Evolutionary conservation across 106 monocot genomes (phyloP).

Genomic region (Triglochin maritima): DNA sequence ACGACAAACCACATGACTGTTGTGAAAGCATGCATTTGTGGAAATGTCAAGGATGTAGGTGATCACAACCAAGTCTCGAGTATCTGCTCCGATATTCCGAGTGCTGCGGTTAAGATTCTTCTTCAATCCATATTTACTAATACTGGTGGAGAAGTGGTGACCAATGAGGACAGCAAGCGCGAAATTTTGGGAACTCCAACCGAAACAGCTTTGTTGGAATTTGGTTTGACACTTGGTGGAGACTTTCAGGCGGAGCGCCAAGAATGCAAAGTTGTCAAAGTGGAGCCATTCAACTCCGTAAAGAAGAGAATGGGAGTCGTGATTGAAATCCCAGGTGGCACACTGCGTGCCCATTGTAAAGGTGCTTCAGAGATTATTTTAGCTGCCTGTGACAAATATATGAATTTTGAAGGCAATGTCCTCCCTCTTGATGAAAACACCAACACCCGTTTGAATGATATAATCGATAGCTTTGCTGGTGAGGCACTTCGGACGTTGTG

Average conservation of each 20-base stretch:
- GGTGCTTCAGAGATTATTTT: constrained; percentile 65
- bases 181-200: constrained; percentile 76
- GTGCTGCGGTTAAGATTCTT: constrained; percentile 25
- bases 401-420: constrained; percentile 34
- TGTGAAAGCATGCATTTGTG: constrained; percentile 59
- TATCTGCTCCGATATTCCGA: constrained; percentile 27
- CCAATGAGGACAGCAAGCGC: constrained; percentile 27
- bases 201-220: constrained; percentile 54
- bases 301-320: constrained; percentile 87
- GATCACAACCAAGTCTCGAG: constrained; percentile 11
- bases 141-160: constrained; percentile 60
- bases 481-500: constrained; percentile 68
- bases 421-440: constrained; percentile 38
- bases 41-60: constrained; percentile 35
- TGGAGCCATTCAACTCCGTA: constrained; percentile 61
- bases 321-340: constrained; percentile 34
- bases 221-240: constrained; percentile 56
- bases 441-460: constrained; percentile 17
- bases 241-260: constrained; percentile 38
- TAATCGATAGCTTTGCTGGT: constrained; percentile 51
- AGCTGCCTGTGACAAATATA: constrained; percentile 34
- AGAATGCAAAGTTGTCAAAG: constrained; percentile 33
- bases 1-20: constrained; percentile 75
- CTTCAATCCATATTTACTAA: constrained; percentile 58
- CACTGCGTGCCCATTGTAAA: constrained; percentile 42